Base-by-base conservation (phyloP, 805 yeast species). In the Pichia nakasei region DNA sequence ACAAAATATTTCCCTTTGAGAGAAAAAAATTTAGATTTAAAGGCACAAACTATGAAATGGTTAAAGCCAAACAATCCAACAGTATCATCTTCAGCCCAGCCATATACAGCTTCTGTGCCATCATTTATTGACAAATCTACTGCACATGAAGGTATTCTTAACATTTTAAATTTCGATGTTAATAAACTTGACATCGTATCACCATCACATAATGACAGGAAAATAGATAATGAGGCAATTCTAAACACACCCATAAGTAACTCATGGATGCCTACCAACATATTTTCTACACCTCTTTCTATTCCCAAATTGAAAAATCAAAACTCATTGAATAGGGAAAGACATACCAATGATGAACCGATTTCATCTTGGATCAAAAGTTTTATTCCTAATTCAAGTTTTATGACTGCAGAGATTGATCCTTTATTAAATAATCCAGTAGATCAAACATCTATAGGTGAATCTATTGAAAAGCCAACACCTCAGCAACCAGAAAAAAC, bases 41-140 rank as follows among this genome's bases (percentile, higher is more conserved):
- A 56, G 33, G 45, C 52, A 8, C 63, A 60, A 42, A 60, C 64
- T 2, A 51, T 60, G 56, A 59, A 55, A 46, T 60, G 64, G 64
- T 29, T 59, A 8, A 52, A 57, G 18, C 62, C 63, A 13, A 55
- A 49, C 21, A 41, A 41, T 19, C 59, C 62, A 2, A 38, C 49
- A 2, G 53, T 52, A 8, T 49, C 55, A 8, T 50, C 54, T 5
- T 36, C 47, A 8, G 27, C 24, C 13, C 39, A 42, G 26, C 41
- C 39, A 3, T 38, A 21, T 21, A 18, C 34, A 8, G 35, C 37
- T 13, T 4, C 35, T 4, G 7, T 18, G 19, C 33, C 29, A 2
- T 38, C 33, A 8, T 32, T 36, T 6, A 26, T 18, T 3, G 20
- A 29, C 13, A 18, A 32, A 5, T 19, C 31, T 12, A 48, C 39